These are phyloP conservation scores for Eucalyptus victrix DNA, from an alignment of 345 rosid genomes.

Conservation along the genomic window DNA sequence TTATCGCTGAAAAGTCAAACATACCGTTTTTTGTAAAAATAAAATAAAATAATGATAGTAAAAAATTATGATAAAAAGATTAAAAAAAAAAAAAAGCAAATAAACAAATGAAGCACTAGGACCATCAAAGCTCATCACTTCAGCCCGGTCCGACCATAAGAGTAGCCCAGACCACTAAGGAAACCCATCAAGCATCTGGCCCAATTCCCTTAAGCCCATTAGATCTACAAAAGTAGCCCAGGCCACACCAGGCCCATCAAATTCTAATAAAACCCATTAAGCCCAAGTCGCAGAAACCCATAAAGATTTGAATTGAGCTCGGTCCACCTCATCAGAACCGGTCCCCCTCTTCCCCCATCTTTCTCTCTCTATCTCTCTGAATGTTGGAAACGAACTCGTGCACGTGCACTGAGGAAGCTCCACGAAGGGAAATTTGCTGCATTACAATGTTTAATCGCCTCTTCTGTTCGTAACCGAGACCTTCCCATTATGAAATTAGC, in stretches of 20 bases:
- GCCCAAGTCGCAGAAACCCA: not conserved
- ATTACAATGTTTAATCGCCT: too few relatives aligned
- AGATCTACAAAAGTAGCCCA: not conserved
- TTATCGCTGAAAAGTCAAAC: not conserved
- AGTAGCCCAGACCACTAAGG: not conserved
- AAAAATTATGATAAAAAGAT: not conserved
- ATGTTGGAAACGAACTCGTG: too few relatives aligned
- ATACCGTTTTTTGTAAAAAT: too few relatives aligned
- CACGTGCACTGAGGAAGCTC: too few relatives aligned
- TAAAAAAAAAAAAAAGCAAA: too few relatives aligned
- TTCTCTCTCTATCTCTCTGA: too few relatives aligned
- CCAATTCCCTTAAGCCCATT: not conserved
- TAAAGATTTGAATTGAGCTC: not conserved
- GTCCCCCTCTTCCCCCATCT: too few relatives aligned
- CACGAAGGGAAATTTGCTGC: too few relatives aligned
- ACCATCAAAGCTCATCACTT: not conserved
- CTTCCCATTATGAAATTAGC: too few relatives aligned
- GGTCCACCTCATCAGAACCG: not conserved
- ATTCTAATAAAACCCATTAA: too few relatives aligned
- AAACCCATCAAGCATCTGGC: not conserved
- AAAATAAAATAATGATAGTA: too few relatives aligned
- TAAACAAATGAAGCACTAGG: not conserved
- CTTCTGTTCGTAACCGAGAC: too few relatives aligned
- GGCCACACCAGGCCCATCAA: not conserved
- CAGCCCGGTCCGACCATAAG: not conserved